Conservation (phyloP, 2,329 filamentous ascomycete genomes). For the Nigrospora oryzae region DNA sequence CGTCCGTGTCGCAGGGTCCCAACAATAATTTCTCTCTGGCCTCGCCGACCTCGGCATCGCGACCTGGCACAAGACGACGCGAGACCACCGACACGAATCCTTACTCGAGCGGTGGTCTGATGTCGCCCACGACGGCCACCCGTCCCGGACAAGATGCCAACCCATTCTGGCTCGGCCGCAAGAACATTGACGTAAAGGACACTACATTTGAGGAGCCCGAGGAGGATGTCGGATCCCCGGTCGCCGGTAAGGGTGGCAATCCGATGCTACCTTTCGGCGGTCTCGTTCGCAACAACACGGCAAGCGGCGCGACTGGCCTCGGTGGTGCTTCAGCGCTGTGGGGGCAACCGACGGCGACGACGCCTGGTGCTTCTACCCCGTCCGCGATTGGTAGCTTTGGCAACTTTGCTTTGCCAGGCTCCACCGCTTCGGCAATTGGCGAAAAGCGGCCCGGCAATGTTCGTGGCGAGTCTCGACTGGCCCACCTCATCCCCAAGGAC, state of each 20-base stretch:
- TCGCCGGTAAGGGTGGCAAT: conserved; percentile 17
- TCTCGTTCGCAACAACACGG: conserved; percentile 46
- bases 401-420: conserved; percentile 66
- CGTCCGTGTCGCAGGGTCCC: conserved; percentile 68
- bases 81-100: conserved; percentile 70
- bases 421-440: conserved; percentile 36
- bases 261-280: conserved; percentile 30
- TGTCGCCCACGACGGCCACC: conserved; percentile 53
- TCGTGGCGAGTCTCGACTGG: conserved; percentile 74
- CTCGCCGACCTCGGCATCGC: conserved; percentile 62
- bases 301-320: conserved; percentile 33
- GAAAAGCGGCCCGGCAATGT: conserved; percentile 70
- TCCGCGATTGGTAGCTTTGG: conserved; percentile 74
- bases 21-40: conserved; percentile 58
- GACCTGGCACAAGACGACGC: conserved; percentile 71
- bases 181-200: conserved; percentile 44
- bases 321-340: conserved; percentile 38
- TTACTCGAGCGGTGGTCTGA: conserved; percentile 36
- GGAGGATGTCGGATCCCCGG: conserved; percentile 23
- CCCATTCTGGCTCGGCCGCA: conserved; percentile 49
- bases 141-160: conserved; percentile 50
- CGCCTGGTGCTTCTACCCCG: conserved; percentile 49
- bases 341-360: conserved; percentile 39
- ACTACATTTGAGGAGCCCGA: conserved; percentile 42
- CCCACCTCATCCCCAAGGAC: conserved; percentile 75